A percentile compares a stretch with the other conserved stretches of the same genome.
Conservation (phyloP, 352 stramenopile species). For the Phytophthora megakarya region DNA sequence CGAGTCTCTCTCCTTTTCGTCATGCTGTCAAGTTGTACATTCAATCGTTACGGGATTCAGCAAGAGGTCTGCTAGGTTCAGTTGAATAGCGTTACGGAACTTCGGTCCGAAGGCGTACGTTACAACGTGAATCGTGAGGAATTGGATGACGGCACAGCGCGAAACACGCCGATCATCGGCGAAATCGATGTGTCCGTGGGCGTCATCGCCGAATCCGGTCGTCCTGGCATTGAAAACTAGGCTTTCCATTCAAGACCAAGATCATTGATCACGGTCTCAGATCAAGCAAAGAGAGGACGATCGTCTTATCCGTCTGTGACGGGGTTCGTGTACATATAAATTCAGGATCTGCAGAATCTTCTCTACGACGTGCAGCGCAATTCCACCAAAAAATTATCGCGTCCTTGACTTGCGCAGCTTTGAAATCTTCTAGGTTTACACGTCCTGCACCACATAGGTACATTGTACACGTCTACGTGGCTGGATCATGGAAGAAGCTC, state of each 20-base stretch:
- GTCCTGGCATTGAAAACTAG: constrained; percentile 27
- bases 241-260: constrained; percentile 7
- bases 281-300: constrained; percentile 4
- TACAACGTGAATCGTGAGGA: no score
- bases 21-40: constrained; percentile 3
- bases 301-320: not conserved
- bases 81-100: no score
- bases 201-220: constrained; percentile 21
- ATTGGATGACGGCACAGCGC: constrained; percentile 7
- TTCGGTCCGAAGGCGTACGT: no score
- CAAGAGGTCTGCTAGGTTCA: constrained; percentile 1
- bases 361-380: no score
- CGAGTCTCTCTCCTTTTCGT: not conserved
- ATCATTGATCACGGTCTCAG: no score
- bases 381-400: not conserved
- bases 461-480: no score
- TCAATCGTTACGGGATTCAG: not conserved
- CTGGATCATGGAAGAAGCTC: no score
- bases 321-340: no score
- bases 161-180: not conserved
- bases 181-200: not conserved
- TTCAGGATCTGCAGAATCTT: constrained; percentile 1
- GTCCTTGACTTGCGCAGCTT: not conserved
- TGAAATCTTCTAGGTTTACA: not conserved
- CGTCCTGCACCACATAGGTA: no score